These are phyloP conservation scores for Gomphus sp. DNA, from an alignment of 1,284 basidiomycete species.

Conservation along the genomic window DNA sequence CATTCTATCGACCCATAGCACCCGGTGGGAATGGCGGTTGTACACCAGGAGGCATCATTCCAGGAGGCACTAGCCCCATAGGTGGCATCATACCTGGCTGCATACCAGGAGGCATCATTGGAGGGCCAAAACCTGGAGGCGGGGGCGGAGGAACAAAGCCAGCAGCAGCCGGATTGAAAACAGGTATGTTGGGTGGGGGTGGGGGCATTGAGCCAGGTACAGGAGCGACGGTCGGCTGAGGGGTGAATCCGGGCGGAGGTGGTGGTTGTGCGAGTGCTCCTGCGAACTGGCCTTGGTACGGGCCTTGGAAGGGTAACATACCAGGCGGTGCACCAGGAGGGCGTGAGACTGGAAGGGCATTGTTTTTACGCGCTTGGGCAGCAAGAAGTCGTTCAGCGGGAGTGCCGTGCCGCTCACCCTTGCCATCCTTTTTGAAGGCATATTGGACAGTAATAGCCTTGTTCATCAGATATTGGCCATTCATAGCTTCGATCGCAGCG, in stretches of 20 bases:
- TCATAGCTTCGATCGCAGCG: conserved; percentile 94
- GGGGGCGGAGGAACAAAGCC: conserved; percentile 44
- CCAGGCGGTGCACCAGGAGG: conserved; percentile 57
- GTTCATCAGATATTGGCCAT: conserved; percentile 96
- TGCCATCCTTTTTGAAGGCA: conserved; percentile 98
- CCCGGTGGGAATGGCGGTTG: conserved; percentile 5
- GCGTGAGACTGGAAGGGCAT: conserved; percentile 70
- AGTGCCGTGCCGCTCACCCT: conserved; percentile 95
- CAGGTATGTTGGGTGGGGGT: conserved; percentile 40
- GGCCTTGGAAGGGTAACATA: conserved; percentile 56
- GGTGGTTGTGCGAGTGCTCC: conserved; percentile 63
- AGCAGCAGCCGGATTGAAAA: conserved; percentile 30
- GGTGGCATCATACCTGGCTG: conserved; percentile 3
- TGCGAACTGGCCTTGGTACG: conserved; percentile 83
- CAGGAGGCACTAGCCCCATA: conserved; percentile 12
- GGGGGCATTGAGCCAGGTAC: conserved; percentile 27
- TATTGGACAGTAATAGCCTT: conserved; percentile 95
- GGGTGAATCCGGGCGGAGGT: conserved; percentile 21
- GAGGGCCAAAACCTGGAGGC: conserved; percentile 45
- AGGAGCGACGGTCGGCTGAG: conserved; percentile 22
- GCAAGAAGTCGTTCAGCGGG: conserved; percentile 91
- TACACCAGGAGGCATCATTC: conserved; percentile 19
- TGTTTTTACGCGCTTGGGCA: conserved; percentile 91
- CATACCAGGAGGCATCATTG: conserved; percentile 18
- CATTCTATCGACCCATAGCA: conserved; percentile 6